Conservation (phyloP, 441 rosid species). For the Mallotus japonicus region DNA sequence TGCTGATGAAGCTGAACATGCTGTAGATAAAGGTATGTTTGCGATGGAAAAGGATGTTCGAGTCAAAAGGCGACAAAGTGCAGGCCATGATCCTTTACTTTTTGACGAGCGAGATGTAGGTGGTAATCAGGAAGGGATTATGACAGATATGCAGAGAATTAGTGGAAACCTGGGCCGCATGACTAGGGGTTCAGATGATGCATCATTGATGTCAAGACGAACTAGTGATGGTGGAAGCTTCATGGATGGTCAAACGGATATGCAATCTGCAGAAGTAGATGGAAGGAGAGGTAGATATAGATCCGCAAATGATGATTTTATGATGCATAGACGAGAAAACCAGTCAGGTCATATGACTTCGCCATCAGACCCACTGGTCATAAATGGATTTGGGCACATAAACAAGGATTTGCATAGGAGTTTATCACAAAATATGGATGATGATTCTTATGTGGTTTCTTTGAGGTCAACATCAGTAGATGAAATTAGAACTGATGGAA, state of each 20-base stretch:
- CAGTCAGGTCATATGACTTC: constrained; percentile 33
- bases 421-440: constrained; percentile 50
- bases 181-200: constrained; percentile 55
- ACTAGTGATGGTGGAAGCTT: constrained; percentile 37
- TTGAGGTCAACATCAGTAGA: constrained; percentile 40
- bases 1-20: constrained; percentile 65
- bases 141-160: constrained; percentile 38
- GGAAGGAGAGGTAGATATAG: constrained; percentile 44
- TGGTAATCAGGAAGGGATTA: constrained; percentile 47
- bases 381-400: constrained; percentile 53
- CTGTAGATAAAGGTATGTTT: constrained; percentile 43
- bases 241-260: constrained; percentile 40
- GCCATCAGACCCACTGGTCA: constrained; percentile 46
- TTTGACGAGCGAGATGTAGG: constrained; percentile 42
- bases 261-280: constrained; percentile 40
- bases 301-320: constrained; percentile 51
- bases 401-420: constrained; percentile 42
- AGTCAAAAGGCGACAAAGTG: constrained; percentile 50
- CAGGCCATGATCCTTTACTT: constrained; percentile 59
- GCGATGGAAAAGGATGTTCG: constrained; percentile 51
- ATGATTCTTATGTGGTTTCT: constrained; percentile 79
- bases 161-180: constrained; percentile 46
- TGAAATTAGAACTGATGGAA: constrained; percentile 43
- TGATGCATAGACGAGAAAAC: constrained; percentile 43
- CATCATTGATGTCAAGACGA: constrained; percentile 42